A percentile compares a stretch with the other conserved stretches of the same genome.
Evolutionary conservation across 2,329 filamentous ascomycete genomes (phyloP).

Genomic region (Aspergillus chevalieri): DNA sequence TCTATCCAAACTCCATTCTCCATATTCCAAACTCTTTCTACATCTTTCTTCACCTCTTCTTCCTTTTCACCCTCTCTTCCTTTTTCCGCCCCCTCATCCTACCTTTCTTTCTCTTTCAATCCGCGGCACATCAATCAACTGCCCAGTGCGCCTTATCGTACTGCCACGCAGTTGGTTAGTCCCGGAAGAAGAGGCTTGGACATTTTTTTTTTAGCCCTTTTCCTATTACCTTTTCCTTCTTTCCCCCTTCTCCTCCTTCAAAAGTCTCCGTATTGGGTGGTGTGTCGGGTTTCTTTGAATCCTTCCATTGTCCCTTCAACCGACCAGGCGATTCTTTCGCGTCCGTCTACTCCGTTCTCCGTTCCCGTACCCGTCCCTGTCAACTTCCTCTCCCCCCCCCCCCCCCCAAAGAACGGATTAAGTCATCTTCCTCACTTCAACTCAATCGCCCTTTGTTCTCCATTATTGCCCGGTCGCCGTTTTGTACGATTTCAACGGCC

Average conservation of each 20-base stretch:
- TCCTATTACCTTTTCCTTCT: conserved; percentile 5
- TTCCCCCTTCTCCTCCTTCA: neutral
- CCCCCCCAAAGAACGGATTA: conserved; percentile 3
- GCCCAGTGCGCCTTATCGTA: conserved; percentile 25
- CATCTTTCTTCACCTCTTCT: conserved; percentile 8
- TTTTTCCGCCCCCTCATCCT: conserved; percentile 7
- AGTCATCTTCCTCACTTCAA: conserved; percentile 2
- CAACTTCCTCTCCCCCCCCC: conserved; percentile 2
- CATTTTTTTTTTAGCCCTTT: conserved; percentile 7
- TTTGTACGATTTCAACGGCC: neutral
- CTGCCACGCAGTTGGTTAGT: conserved; percentile 25
- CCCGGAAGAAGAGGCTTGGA: conserved; percentile 7
- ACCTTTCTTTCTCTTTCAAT: conserved; percentile 10
- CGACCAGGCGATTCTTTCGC: neutral
- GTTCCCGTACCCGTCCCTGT: conserved; percentile 3
- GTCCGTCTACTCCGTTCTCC: neutral
- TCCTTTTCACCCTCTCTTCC: conserved; percentile 9
- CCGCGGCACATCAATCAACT: conserved; percentile 15
- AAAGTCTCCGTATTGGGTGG: neutral
- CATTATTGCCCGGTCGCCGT: conserved; percentile 2
- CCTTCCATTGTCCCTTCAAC: conserved; percentile 6
- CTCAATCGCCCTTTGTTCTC: conserved; percentile 1
- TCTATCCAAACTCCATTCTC: conserved; percentile 14
- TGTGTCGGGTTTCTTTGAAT: neutral
- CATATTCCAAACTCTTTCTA: conserved; percentile 13